Evolutionary conservation across 1,139 yeast genomes (phyloP), one percentile per base, ranked within the genome.

Genomic region (Arxiozyma telluris): DNA sequence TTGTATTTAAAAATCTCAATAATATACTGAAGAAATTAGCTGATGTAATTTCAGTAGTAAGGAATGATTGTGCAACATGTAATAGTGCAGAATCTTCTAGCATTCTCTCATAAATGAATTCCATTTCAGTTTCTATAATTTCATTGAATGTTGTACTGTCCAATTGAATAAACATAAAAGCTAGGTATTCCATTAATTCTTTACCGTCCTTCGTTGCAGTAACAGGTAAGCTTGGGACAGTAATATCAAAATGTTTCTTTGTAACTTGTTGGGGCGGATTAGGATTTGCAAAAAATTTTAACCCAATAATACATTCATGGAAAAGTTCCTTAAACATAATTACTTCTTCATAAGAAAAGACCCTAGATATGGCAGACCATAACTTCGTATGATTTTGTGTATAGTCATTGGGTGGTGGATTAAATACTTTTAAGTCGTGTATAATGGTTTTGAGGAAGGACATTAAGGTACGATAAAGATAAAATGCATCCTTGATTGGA

Each of bases 81-180:
- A 94, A 76, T 52, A 93, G 71, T 0, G 96, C 94, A 1, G 96
- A 87, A 68, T 93, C 94, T 43, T 82, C 80, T 58, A 90, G 74
- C 82, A 89, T 87, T 4, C 89, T 79, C 27, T 87, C 84, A 64
- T 88, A 90, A 68, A 91, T 74, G 61, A 81, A 83, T 23, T 85
- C 87, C 56, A 93, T 76, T 67, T 93, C 96, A 3, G 84, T 78
- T 58, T 84, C 88, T 11, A 91, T 85, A 59, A 93, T 85, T 70
- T 94, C 99, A 67, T 89, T 91, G 69, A 94, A 94, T 1, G 97
- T 87, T 1, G 98, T 93, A 22, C 96, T 94, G 64, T 94, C 99
- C 54, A 94, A 80, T 67, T 90, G 96, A 63, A 90, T 88, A 69
- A 89, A 94, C 61, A 93, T 88, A 1, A 96, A 87, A 0, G 97